phyloP scores from a whole-genome alignment of 306 rosid genomes.

The Cucurbita moschata region DNA sequence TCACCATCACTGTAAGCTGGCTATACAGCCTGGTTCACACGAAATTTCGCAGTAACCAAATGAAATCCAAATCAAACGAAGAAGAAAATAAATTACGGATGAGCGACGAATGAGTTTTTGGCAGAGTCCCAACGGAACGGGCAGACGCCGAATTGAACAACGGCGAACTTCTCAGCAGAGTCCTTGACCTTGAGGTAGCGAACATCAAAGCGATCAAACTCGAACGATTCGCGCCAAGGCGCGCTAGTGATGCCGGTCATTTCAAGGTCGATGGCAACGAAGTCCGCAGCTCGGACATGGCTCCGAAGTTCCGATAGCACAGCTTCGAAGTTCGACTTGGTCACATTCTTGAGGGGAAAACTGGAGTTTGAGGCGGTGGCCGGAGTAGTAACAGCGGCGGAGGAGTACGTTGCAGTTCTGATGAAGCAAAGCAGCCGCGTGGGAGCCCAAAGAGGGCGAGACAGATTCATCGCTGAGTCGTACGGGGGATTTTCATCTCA shows the following conservation, averaged over 20 bases:
- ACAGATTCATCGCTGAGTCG: constrained; percentile 17
- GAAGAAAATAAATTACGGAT: constrained; percentile 39
- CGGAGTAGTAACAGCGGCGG: background rate
- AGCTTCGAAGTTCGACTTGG: constrained; percentile 56
- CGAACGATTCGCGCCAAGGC: constrained; percentile 81
- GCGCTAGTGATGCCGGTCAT: constrained; percentile 89
- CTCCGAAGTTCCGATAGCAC: constrained; percentile 49
- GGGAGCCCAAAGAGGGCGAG: constrained; percentile 15
- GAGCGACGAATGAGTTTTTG: constrained; percentile 39
- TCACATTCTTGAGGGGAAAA: constrained; percentile 65
- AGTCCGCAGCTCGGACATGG: constrained; percentile 59
- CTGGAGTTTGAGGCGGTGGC: constrained; percentile 12
- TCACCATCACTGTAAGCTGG: background rate
- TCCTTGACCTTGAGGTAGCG: constrained; percentile 76
- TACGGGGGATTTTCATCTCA: constrained; percentile 7
- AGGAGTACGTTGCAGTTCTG: background rate
- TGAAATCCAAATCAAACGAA: background rate
- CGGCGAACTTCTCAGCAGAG: constrained; percentile 79
- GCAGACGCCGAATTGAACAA: constrained; percentile 79
- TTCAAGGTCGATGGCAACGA: constrained; percentile 88
- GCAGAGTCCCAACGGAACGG: constrained; percentile 84
- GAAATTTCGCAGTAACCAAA: background rate
- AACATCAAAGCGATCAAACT: constrained; percentile 74
- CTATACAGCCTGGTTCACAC: background rate
- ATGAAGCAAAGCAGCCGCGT: constrained; percentile 21